Base-by-base conservation (phyloP, 352 stramenopile species). In the Globisporangium cylindrosporum region DNA sequence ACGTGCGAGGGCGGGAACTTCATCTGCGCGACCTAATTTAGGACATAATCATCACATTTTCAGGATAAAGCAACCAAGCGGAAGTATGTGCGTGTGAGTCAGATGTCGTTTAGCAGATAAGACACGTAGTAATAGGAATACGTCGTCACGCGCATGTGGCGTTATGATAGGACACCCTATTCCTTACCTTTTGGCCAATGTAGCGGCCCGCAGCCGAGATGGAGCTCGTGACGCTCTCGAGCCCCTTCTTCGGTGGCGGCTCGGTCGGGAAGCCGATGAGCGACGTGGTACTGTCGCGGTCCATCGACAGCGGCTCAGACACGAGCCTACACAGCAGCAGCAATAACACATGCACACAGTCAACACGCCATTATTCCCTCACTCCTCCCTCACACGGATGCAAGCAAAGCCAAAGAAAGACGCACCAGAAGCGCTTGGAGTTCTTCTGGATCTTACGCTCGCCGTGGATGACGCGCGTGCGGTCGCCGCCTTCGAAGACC, bases 381-480 rank as follows among this genome's bases (percentile, higher is more conserved):
- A 43, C 29, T 12, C 54, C 15, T 53, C 22, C 48, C 15, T 53
- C 22, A 24, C n/a, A 10, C 38, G 41, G 51, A 27, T 18, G 48
- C 20, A 41, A 38, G 48, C 20, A 41, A 38, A 22, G 20, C 12
- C 4, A 25, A 18, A 24, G 8, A 41, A 59, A 12, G 10, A 62
- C 27, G 67, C 32, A 87, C 79, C 87, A 96, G 66, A 88, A 92
- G 55, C 81, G 78, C 66, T 91, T 91, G 54, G 60, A 72, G 70
- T 83, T 94, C 79, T 96, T 96, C 64, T 91, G 79, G 60, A 96
- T 92, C 72, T 91, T 92, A 70, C 88, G 88, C 71, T 96, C 88
- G 58, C 86, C 81, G 65, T 95, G 88, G 76, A 95, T 91, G 65
- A 91, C 88, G 71, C 86, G 88, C 72, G 86, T 87, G 66, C 84